Percentiles rank a stretch among this genome's conserved stretches.
Conservation (phyloP, 192 early-diverging fungal species). For the Helicostylum pulchrum region DNA sequence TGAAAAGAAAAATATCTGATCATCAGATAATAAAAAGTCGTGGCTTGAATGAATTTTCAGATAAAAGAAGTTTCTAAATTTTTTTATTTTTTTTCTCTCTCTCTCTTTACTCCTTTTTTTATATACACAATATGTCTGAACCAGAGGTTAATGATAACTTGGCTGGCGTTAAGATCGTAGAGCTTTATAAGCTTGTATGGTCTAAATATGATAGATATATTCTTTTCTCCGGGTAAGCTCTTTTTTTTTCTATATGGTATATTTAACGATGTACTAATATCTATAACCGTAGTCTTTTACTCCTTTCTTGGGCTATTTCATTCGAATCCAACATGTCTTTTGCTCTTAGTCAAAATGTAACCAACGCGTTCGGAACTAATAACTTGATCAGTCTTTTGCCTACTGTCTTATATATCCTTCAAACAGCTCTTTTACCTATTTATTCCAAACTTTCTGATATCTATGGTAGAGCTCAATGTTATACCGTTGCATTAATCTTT, state of each 20-base stretch:
- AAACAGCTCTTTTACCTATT: slow-evolving; percentile 13
- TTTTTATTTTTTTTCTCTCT: background rate
- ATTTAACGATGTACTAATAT: background rate
- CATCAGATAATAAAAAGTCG: slow-evolving; percentile 10
- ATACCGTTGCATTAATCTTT: slow-evolving; percentile 2
- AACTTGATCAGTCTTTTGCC: slow-evolving; percentile 14
- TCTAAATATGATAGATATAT: slow-evolving; percentile 3
- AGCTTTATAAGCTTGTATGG: slow-evolving; percentile 19
- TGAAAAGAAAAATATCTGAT: slow-evolving; percentile 5
- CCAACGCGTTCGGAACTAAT: slow-evolving; percentile 10
- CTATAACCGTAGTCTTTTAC: background rate
- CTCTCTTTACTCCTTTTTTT: background rate
- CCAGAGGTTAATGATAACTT: background rate
- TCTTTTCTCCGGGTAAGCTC: slow-evolving; percentile 8
- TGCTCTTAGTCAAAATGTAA: slow-evolving; percentile 7
- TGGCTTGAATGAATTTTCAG: background rate
- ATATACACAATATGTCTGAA: background rate
- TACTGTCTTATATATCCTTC: slow-evolving; percentile 21
- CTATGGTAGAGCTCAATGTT: slow-evolving; percentile 18
- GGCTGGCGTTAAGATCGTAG: slow-evolving; percentile 12
- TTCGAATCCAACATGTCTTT: slow-evolving; percentile 9
- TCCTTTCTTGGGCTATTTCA: slow-evolving; percentile 14
- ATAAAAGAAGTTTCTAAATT: background rate
- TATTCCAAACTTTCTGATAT: slow-evolving; percentile 26
- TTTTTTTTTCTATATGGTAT: background rate